Percentiles rank a stretch among this genome's conserved stretches.
Evolutionary conservation across 1,284 basidiomycete species (phyloP).

Genomic region (Boletus semigastroideus): DNA sequence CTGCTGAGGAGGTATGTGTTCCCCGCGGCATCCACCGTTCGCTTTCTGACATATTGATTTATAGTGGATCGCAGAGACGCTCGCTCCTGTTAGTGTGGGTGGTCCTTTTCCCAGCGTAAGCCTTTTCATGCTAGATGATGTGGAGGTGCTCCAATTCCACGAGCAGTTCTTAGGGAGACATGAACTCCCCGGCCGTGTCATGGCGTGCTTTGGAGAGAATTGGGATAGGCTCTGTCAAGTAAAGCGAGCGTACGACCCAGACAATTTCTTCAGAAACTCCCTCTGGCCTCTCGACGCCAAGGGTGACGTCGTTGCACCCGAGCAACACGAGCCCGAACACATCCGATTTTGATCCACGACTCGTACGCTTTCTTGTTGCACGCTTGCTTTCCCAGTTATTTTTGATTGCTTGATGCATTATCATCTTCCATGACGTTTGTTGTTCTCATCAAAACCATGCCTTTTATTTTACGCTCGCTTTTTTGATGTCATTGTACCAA

Average conservation of each 20-base stretch:
- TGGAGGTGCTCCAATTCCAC: conserved; percentile 18
- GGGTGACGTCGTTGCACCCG: conserved; percentile 47
- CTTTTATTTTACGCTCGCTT: background rate
- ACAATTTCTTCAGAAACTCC: conserved; percentile 67
- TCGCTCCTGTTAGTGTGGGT: conserved; percentile 67
- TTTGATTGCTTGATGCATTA: background rate
- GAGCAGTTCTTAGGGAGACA: conserved; percentile 75
- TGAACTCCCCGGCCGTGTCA: conserved; percentile 60
- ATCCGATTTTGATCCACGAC: conserved; percentile 34
- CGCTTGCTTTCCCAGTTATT: background rate
- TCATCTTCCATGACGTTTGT: background rate
- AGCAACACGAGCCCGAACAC: conserved; percentile 55
- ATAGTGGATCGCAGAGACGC: conserved; percentile 75
- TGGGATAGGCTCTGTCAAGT: conserved; percentile 68
- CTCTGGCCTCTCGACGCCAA: conserved; percentile 72
- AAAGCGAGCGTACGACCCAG: conserved; percentile 75
- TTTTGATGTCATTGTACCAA: background rate
- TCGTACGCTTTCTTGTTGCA: background rate
- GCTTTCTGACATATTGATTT: background rate
- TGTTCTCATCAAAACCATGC: background rate
- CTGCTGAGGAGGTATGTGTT: conserved; percentile 69
- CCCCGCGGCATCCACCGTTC: background rate
- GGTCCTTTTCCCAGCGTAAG: conserved; percentile 80
- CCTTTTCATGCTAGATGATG: conserved; percentile 33
- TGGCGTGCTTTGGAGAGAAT: conserved; percentile 69